Evolutionary conservation across 208 protist genomes (phyloP).

Genomic region (Leishmania amazonensis): DNA sequence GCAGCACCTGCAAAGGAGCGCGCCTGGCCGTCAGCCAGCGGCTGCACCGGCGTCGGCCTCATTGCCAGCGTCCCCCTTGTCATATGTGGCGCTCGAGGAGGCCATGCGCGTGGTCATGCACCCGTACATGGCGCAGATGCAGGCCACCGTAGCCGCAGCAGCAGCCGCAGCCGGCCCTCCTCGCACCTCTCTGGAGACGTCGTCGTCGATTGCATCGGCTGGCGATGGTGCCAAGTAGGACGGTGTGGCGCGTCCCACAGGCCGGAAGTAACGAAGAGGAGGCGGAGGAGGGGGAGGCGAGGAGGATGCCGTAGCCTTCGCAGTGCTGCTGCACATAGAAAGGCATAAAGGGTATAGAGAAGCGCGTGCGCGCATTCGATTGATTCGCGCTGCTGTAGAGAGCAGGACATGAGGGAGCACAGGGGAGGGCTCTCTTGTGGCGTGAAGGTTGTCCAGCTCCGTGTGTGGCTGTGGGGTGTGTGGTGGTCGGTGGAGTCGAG

Average conservation of each 20-base stretch:
- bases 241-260: neutral
- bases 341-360: neutral
- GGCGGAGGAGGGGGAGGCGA: neutral
- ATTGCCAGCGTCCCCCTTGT: neutral
- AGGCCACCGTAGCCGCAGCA: constrained; percentile 1
- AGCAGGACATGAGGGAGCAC: neutral
- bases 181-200: neutral
- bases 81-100: constrained; percentile 24
- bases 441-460: neutral
- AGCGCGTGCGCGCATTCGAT: neutral
- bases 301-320: neutral
- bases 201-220: neutral
- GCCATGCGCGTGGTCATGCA: constrained; percentile 26
- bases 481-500: neutral
- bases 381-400: neutral
- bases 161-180: neutral
- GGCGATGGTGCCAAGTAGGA: neutral
- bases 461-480: neutral
- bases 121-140: constrained; percentile 31
- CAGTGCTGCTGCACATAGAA: neutral
- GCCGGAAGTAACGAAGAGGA: too few species aligned
- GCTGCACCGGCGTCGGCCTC: neutral
- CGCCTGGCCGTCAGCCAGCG: neutral
- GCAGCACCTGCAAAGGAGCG: constrained; percentile 20
- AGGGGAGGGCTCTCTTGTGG: neutral